Evolutionary conservation across 495 filamentous ascomycete genomes (phyloP).

Genomic region (Talaromyces proteolyticus): DNA sequence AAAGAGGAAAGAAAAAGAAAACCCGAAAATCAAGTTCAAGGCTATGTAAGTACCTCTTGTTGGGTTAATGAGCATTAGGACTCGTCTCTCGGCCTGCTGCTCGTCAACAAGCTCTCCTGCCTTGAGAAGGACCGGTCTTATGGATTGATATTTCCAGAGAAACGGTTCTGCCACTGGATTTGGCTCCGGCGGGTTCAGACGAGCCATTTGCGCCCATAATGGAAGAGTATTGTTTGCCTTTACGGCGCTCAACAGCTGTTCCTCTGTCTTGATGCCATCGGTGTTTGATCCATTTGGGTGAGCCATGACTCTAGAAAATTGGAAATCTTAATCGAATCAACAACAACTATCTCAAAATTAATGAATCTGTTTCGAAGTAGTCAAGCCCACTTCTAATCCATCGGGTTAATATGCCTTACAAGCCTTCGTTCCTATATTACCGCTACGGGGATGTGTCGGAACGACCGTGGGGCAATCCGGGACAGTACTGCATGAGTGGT

Average conservation of each 20-base stretch:
- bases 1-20: too few relatives aligned
- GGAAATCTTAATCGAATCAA: too few relatives aligned
- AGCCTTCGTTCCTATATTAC: too few relatives aligned
- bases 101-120: conserved; percentile 34
- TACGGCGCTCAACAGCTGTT: conserved; percentile 18
- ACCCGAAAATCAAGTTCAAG: too few relatives aligned
- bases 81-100: conserved; percentile 37
- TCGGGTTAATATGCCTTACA: too few relatives aligned
- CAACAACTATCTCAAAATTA: too few relatives aligned
- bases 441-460: too few relatives aligned
- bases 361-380: too few relatives aligned
- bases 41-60: conserved; percentile 32
- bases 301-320: neutral
- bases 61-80: conserved; percentile 44
- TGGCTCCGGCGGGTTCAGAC: conserved; percentile 34
- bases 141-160: conserved; percentile 34
- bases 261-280: conserved; percentile 9
- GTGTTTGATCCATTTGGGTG: neutral
- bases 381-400: too few relatives aligned
- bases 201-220: conserved; percentile 39
- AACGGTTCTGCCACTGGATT: conserved; percentile 30
- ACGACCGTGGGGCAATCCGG: too few relatives aligned
- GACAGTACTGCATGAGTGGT: too few relatives aligned
- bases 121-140: conserved; percentile 31
- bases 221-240: conserved; percentile 22